A percentile compares a stretch with the other conserved stretches of the same genome.
phyloP scores from a whole-genome alignment of 768 basidiomycete genomes.

The Mycena latifolia region DNA sequence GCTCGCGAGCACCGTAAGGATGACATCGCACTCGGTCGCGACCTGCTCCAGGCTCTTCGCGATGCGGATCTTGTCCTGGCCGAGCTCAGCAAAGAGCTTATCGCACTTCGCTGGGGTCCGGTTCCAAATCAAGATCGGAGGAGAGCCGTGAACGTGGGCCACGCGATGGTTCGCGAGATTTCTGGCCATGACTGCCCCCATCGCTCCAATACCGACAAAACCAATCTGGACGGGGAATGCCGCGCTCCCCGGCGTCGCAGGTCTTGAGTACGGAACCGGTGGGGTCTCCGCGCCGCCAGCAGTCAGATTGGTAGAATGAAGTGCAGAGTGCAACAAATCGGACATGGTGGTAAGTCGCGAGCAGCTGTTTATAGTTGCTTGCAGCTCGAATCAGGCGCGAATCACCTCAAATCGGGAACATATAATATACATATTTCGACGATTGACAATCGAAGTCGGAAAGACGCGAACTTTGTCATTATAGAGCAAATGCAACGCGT shows the following conservation, averaged over 20 bases:
- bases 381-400: too few species aligned
- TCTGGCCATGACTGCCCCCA: constrained; percentile 83
- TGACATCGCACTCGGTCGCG: constrained; percentile 76
- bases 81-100: constrained; percentile 67
- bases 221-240: constrained; percentile 48
- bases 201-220: constrained; percentile 68
- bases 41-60: constrained; percentile 71
- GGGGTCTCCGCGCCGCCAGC: constrained; percentile 26
- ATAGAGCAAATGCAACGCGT: too few species aligned
- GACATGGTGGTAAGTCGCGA: constrained; percentile 5
- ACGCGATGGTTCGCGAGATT: constrained; percentile 76
- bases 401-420: too few species aligned
- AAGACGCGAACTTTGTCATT: too few species aligned
- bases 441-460: too few species aligned
- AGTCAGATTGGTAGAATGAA: constrained; percentile 11
- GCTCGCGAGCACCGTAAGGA: constrained; percentile 79
- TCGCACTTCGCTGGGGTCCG: constrained; percentile 74
- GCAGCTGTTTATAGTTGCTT: too few species aligned
- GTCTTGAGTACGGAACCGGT: constrained; percentile 65
- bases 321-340: constrained; percentile 29
- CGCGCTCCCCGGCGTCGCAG: constrained; percentile 59
- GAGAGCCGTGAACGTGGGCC: constrained; percentile 48
- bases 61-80: constrained; percentile 64
- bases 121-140: constrained; percentile 82
- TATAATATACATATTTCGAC: too few species aligned